Conservation (phyloP, 169 alveolate species). For the Cryptosporidium canis region DNA sequence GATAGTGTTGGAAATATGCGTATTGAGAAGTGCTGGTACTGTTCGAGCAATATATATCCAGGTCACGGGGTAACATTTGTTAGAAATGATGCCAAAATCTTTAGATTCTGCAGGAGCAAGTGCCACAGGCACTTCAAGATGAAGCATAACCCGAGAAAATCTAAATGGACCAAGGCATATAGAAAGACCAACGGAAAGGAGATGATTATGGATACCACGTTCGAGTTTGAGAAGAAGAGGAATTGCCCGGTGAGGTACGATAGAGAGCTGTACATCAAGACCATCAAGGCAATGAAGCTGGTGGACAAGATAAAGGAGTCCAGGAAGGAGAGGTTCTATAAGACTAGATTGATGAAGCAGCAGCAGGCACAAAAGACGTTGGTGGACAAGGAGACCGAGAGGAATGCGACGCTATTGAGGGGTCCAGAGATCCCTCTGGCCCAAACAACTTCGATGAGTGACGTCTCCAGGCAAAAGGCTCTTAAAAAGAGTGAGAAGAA, state of each 20-base stretch:
- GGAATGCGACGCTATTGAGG: slow-evolving; percentile 54
- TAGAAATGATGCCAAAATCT: slow-evolving; percentile 96
- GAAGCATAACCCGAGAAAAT: slow-evolving; percentile 97
- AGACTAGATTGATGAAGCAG: slow-evolving; percentile 58
- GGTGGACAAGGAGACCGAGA: slow-evolving; percentile 58
- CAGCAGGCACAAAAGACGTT: slow-evolving; percentile 62
- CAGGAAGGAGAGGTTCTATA: slow-evolving; percentile 86
- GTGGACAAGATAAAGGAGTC: slow-evolving; percentile 91
- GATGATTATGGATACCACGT: slow-evolving; percentile 92
- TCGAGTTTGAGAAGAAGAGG: slow-evolving; percentile 96
- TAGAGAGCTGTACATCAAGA: slow-evolving; percentile 92
- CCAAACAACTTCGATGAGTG: slow-evolving; percentile 42
- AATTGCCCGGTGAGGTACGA: slow-evolving; percentile 95
- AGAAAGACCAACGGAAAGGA: slow-evolving; percentile 95
- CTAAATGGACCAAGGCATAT: slow-evolving; percentile 99
- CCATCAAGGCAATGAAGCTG: slow-evolving; percentile 95
- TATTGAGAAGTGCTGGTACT: slow-evolving; percentile 96
- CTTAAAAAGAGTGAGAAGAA: slow-evolving; percentile 37
- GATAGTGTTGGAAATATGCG: slow-evolving; percentile 88
- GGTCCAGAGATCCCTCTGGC: slow-evolving; percentile 65
- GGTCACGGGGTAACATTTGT: slow-evolving; percentile 99
- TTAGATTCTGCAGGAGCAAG: slow-evolving; percentile 97
- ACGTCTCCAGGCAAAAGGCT: slow-evolving; percentile 19
- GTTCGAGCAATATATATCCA: slow-evolving; percentile 95
- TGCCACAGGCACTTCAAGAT: slow-evolving; percentile 98